A percentile compares a stretch with the other conserved stretches of the same genome.
These are phyloP conservation scores for Silene latifolia DNA, from an alignment of 148 eudicot genomes.

Conservation along the genomic window DNA sequence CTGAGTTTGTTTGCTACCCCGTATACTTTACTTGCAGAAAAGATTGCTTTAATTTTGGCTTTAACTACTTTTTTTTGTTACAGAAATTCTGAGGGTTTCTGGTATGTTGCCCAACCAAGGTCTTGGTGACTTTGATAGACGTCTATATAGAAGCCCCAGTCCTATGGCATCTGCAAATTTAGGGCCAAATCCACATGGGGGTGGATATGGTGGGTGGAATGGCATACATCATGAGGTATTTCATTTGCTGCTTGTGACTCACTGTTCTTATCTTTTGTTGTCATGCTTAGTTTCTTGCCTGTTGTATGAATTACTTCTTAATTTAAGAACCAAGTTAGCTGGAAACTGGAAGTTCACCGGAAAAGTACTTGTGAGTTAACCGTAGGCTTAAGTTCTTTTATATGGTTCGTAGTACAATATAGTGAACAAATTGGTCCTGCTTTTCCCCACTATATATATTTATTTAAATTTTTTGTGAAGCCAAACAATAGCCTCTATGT, in stretches of 20 bases:
- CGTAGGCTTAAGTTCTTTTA: no score
- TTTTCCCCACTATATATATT: not conserved
- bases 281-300: not conserved
- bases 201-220: constrained; percentile 80
- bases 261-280: not conserved
- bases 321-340: no score
- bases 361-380: no score
- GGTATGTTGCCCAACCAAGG: constrained; percentile 90
- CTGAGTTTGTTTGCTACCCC: not conserved
- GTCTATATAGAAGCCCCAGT: constrained; percentile 94
- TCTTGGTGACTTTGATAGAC: constrained; percentile 76
- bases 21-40: not conserved
- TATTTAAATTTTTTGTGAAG: no score
- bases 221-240: constrained; percentile 84
- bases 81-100: constrained; percentile 85
- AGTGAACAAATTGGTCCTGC: not conserved
- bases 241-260: not conserved
- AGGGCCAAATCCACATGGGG: constrained; percentile 57
- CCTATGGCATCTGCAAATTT: constrained; percentile 94
- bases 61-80: constrained; percentile 7
- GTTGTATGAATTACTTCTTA: no score
- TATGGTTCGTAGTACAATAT: no score
- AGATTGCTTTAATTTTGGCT: not conserved
- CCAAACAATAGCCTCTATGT: no score
- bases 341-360: no score